Evolutionary conservation across 768 basidiomycete species (phyloP).

Genomic region (Lanmaoa rubissima): DNA sequence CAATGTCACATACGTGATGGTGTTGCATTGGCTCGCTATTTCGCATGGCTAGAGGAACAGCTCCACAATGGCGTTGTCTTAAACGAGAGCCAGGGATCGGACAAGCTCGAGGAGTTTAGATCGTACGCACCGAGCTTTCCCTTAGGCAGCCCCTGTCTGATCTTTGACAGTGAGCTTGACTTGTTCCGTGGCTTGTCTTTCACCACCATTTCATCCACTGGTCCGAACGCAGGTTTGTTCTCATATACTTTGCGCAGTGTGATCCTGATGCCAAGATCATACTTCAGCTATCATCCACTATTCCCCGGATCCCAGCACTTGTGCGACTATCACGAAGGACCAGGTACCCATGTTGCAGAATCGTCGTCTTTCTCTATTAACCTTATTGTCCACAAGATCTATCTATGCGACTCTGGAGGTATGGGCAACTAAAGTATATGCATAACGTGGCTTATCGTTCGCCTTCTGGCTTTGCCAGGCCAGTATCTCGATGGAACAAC

Average conservation of each 20-base stretch:
- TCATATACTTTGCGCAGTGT: not conserved
- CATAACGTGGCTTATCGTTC: not conserved
- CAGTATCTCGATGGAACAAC: slow-evolving; percentile 95
- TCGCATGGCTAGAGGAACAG: slow-evolving; percentile 91
- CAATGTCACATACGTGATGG: slow-evolving; percentile 89
- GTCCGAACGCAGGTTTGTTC: slow-evolving; percentile 81
- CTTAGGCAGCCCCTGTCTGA: not conserved
- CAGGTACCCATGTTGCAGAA: slow-evolving; percentile 42
- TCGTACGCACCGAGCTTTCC: slow-evolving; percentile 50
- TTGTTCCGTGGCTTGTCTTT: slow-evolving; percentile 89
- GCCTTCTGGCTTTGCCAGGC: slow-evolving; percentile 34
- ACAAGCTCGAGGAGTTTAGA: slow-evolving; percentile 75
- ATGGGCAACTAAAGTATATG: not conserved
- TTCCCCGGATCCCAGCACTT: slow-evolving; percentile 69
- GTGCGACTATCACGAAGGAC: slow-evolving; percentile 71
- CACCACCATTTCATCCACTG: slow-evolving; percentile 87
- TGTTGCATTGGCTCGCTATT: slow-evolving; percentile 82
- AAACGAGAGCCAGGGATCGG: slow-evolving; percentile 79
- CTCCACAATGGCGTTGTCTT: slow-evolving; percentile 59
- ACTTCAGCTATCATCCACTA: slow-evolving; percentile 89
- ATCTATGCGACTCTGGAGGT: slow-evolving; percentile 89
- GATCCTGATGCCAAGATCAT: not conserved
- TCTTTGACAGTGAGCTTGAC: slow-evolving; percentile 57
- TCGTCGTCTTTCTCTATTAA: slow-evolving; percentile 25
- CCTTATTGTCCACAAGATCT: slow-evolving; percentile 48